Base-by-base conservation (phyloP, 805 yeast genomes). In the Wickerhamiella occidentalis region DNA sequence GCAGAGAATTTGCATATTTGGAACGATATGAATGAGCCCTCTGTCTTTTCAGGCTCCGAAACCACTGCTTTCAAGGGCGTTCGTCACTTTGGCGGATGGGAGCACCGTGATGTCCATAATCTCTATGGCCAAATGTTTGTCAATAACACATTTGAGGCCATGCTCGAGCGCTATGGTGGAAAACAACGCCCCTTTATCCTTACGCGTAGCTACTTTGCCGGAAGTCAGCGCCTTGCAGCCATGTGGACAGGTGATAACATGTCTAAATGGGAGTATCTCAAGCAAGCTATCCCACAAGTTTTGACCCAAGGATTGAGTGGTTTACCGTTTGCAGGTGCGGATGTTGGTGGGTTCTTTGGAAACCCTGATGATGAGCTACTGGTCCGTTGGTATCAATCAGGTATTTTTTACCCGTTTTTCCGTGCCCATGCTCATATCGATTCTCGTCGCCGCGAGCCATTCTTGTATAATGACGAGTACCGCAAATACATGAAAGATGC, bases 1-100 rank as follows among this genome's bases (percentile, higher is more conserved):
- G 74, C 82, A 8, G 68, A 74, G 12, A 92, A 92, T 60, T 64
- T 86, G 43, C 81, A 81, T 59, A 68, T 92, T 17, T 92, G 99
- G 99, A 92, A 90, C 64, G 98, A 92, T 64, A 92, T 92, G 99
- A 85, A 84, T 65, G 99, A 92, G 66, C 96, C 97, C 1, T 85
- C 96, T 0, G 82, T 92, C 4, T 92, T 92, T 62, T 77, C 81
- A 56, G 98, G 97, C 1, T 95, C 97, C 1, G 98, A 92, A 64
- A 86, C 96, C 0, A 69, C 94, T 0, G 79, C 92, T 18, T 94
- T 94, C 29, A 82, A 82, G 57, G 95, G 87, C 64, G 66, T 75
- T 19, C 58, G 88, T 35, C 96, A 90, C 56, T 74, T 69, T 60
- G 94, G 86, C 2, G 75, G 78, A 15, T 80, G 80, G 78, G 97